Evolutionary conservation across 2,329 filamentous ascomycete species (phyloP).

Genomic region (Dactylellina leptospora): DNA sequence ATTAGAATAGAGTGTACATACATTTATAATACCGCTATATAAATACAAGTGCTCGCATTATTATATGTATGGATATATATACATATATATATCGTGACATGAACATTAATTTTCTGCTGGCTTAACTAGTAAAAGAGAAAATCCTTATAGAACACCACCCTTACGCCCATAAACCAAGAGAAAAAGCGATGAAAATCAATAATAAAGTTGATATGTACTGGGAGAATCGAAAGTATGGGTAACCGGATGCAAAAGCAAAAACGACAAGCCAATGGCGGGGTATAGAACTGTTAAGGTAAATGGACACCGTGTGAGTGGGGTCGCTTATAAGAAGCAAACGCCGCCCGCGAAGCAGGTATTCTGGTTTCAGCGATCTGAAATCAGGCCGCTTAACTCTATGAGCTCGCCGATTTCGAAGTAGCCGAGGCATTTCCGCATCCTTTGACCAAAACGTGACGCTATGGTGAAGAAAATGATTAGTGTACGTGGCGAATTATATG

Average conservation of each 20-base stretch:
- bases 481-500: neutral
- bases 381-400: too few relatives aligned
- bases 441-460: constrained; percentile 73
- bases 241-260: too few relatives aligned
- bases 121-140: constrained; percentile 3
- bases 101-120: constrained; percentile 21
- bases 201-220: constrained; percentile 18
- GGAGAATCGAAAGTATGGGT: neutral
- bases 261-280: too few relatives aligned
- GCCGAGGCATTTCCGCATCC: constrained; percentile 65
- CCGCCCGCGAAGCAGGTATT: too few relatives aligned
- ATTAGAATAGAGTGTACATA: neutral
- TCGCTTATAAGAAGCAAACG: too few relatives aligned
- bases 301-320: too few relatives aligned
- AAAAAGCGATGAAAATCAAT: constrained; percentile 18
- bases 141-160: constrained; percentile 44
- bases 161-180: constrained; percentile 27
- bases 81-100: too few relatives aligned
- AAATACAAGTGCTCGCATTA: constrained; percentile 1
- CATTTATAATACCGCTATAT: neutral
- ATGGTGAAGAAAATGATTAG: constrained; percentile 53
- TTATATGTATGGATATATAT: too few relatives aligned
- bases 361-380: too few relatives aligned
- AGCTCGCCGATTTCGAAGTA: constrained; percentile 57
- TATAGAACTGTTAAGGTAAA: too few relatives aligned